Conservation (phyloP, 1,284 basidiomycete genomes). For the Ceratobasidium sp. region DNA sequence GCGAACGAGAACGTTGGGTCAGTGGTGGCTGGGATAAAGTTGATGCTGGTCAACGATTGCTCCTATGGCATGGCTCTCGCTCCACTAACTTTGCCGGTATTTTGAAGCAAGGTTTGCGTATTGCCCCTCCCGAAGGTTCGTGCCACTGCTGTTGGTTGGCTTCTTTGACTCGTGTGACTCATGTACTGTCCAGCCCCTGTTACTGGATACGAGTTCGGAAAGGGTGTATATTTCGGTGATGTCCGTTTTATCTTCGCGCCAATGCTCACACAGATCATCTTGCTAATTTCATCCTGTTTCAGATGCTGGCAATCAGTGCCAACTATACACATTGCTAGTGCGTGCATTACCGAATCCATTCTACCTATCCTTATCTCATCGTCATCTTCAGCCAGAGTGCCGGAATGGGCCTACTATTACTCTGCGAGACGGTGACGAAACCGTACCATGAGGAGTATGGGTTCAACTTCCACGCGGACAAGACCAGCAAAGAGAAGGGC, state of each 20-base stretch:
- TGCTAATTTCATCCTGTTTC: not conserved
- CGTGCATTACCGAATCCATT: conserved; percentile 45
- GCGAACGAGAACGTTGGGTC: conserved; percentile 61
- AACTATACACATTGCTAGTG: conserved; percentile 50
- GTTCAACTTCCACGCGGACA: conserved; percentile 61
- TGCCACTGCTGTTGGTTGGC: not conserved
- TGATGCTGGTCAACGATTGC: conserved; percentile 59
- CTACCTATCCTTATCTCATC: conserved; percentile 11
- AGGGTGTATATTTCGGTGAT: conserved; percentile 71
- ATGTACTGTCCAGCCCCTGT: conserved; percentile 13
- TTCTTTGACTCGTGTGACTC: not conserved
- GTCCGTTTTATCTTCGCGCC: conserved; percentile 44
- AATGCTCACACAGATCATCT: not conserved
- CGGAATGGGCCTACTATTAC: conserved; percentile 59
- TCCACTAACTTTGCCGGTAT: conserved; percentile 72
- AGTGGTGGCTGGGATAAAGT: conserved; percentile 57
- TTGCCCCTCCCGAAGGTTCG: conserved; percentile 66
- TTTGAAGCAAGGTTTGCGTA: conserved; percentile 67
- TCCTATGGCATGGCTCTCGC: conserved; percentile 70
- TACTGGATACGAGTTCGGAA: conserved; percentile 58
- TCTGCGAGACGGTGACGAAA: conserved; percentile 65
- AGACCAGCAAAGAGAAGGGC: conserved; percentile 55
- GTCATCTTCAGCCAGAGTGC: conserved; percentile 55
- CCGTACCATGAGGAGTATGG: conserved; percentile 59
- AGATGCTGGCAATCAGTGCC: conserved; percentile 49